Conservation (phyloP, 345 rosid genomes). For the Heritiera littoralis region DNA sequence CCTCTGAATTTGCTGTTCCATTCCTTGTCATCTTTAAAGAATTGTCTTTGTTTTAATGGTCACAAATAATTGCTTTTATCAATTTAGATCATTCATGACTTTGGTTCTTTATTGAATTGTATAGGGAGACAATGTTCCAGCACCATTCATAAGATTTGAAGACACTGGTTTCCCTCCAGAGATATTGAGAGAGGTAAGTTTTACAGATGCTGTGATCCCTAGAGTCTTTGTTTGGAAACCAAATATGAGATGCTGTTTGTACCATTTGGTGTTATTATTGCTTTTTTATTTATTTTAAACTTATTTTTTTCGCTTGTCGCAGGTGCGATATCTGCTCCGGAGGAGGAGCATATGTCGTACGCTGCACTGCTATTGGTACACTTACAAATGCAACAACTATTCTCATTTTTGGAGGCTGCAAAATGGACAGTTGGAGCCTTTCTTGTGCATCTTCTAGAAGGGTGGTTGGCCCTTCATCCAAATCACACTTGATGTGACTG, state of each 20-base stretch:
- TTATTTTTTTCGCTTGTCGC: constrained; percentile 76
- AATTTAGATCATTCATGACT: constrained; percentile 14
- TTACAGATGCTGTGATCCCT: constrained; percentile 20
- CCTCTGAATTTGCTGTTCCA: not conserved
- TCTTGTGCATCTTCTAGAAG: constrained; percentile 70
- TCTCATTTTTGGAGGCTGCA: constrained; percentile 87
- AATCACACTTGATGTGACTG: constrained; percentile 80
- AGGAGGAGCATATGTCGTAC: constrained; percentile 95
- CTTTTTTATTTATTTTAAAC: constrained; percentile 42
- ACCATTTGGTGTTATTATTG: constrained; percentile 30
- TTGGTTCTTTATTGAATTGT: constrained; percentile 26
- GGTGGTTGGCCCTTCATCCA: constrained; percentile 74
- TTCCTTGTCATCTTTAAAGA: not conserved
- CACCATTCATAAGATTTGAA: constrained; percentile 94
- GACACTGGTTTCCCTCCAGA: constrained; percentile 88
- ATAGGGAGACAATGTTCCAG: constrained; percentile 91
- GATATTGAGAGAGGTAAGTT: constrained; percentile 83
- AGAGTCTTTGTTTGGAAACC: constrained; percentile 30
- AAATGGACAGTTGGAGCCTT: constrained; percentile 80
- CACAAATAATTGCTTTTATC: constrained; percentile 1
- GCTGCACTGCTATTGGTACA: constrained; percentile 84
- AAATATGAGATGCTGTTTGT: constrained; percentile 27
- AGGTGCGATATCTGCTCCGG: constrained; percentile 98
- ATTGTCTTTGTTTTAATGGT: constrained; percentile 10
- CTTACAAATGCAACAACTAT: constrained; percentile 56